Percentiles rank a stretch among this genome's conserved stretches.
Evolutionary conservation across 345 rosid species (phyloP).

Genomic region (sweet orange (Citrus sinensis)): DNA sequence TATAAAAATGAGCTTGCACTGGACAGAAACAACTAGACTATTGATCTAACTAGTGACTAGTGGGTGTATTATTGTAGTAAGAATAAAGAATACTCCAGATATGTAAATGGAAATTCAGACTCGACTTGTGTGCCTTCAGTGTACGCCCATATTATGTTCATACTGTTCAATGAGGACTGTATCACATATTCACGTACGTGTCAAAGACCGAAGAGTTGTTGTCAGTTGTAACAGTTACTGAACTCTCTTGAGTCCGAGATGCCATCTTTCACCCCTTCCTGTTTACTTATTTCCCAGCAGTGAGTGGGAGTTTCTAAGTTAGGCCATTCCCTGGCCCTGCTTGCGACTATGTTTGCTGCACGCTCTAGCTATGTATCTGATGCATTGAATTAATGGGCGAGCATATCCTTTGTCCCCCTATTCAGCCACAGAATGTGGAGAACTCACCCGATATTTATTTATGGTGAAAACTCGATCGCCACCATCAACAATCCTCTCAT

Average conservation of each 20-base stretch:
- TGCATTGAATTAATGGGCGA: conserved; percentile 23
- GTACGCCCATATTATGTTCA: neutral
- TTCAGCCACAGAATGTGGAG: neutral
- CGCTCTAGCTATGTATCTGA: neutral
- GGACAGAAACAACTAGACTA: neutral
- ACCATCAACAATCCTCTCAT: neutral
- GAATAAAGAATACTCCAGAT: no score
- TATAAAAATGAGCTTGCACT: neutral
- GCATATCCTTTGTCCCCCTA: neutral
- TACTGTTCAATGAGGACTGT: neutral
- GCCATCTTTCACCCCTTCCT: neutral
- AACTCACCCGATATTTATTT: neutral
- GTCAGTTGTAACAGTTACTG: no score
- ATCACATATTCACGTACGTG: no score
- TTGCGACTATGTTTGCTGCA: conserved; percentile 11
- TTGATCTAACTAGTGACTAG: no score
- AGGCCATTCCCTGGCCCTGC: conserved; percentile 16
- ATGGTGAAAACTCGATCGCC: neutral
- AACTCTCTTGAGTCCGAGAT: neutral
- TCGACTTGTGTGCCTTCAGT: no score
- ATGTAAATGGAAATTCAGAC: no score
- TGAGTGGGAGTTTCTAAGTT: conserved; percentile 13
- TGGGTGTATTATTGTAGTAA: no score
- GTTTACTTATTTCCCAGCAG: conserved; percentile 17
- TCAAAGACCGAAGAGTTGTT: no score